Conservation (phyloP, 164 flowering plant genomes). For the Umbellularia californica region DNA sequence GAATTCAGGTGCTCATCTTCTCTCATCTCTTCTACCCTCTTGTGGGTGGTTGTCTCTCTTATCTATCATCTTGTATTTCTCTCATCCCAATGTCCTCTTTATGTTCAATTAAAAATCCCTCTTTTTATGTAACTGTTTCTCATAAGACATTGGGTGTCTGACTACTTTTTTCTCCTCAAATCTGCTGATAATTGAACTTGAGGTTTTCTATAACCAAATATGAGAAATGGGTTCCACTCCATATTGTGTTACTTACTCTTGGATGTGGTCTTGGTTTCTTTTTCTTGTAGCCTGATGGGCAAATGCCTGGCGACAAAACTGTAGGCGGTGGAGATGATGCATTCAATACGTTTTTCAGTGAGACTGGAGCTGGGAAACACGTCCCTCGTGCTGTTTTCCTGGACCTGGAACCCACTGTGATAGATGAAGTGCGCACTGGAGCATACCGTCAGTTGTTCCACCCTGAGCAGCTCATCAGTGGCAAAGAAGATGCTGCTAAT, state of each 20-base stretch:
- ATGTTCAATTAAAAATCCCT: too few relatives aligned
- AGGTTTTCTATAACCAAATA: too few relatives aligned
- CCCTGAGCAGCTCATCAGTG: slow-evolving; percentile 58
- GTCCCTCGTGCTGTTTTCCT: slow-evolving; percentile 59
- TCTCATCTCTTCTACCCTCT: too few relatives aligned
- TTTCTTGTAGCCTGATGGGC: slow-evolving; percentile 57
- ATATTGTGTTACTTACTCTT: neutral
- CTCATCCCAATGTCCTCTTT: too few relatives aligned
- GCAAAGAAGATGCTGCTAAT: slow-evolving; percentile 67
- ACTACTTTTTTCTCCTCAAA: too few relatives aligned
- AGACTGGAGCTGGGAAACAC: slow-evolving; percentile 64
- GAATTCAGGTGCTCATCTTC: slow-evolving; percentile 32
- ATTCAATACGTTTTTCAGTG: slow-evolving; percentile 66
- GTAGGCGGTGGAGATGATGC: slow-evolving; percentile 69
- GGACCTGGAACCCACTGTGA: slow-evolving; percentile 67
- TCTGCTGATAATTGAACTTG: too few relatives aligned
- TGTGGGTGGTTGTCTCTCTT: too few relatives aligned
- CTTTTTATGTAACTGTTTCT: too few relatives aligned
- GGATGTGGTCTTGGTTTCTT: neutral
- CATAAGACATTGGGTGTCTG: too few relatives aligned
- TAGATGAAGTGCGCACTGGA: slow-evolving; percentile 65
- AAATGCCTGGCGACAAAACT: slow-evolving; percentile 58
- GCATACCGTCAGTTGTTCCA: slow-evolving; percentile 57
- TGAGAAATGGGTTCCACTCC: neutral
- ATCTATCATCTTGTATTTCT: too few relatives aligned